Conservation (phyloP, 2,329 filamentous ascomycete species). For the Didymella lethalis region DNA sequence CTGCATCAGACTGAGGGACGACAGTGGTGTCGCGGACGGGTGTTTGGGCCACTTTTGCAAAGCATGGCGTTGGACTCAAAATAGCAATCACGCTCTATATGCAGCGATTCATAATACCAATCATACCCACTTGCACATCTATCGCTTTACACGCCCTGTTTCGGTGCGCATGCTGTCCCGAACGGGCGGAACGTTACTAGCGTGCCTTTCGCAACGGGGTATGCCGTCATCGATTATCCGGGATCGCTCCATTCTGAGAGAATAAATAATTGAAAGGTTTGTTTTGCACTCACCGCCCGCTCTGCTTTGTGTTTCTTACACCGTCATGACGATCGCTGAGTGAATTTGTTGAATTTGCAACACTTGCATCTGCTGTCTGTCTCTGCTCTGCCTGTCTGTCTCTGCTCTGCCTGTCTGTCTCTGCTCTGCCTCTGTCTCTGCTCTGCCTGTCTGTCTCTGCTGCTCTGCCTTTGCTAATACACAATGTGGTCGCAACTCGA, state of each 20-base stretch:
- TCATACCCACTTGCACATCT: not conserved
- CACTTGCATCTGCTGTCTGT: not conserved
- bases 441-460: no score
- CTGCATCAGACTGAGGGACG: slow-evolving; percentile 29
- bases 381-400: no score
- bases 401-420: no score
- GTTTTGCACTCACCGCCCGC: slow-evolving; percentile 4
- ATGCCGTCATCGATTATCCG: slow-evolving; percentile 25
- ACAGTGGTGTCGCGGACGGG: slow-evolving; percentile 23
- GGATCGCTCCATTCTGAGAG: slow-evolving; percentile 5
- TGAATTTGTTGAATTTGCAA: not conserved
- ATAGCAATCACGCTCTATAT: slow-evolving; percentile 23
- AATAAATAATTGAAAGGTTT: slow-evolving; percentile 5
- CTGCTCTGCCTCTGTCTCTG: no score
- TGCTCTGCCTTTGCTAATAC: no score
- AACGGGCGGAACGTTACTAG: slow-evolving; percentile 13
- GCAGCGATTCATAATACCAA: slow-evolving; percentile 20
- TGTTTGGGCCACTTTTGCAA: slow-evolving; percentile 29
- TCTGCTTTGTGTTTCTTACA: not conserved
- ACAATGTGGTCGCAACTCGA: slow-evolving; percentile 55
- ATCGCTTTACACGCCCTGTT: not conserved
- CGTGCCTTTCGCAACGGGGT: slow-evolving; percentile 15
- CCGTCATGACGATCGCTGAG: slow-evolving; percentile 16
- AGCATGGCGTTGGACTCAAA: slow-evolving; percentile 28
- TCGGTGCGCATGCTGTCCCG: slow-evolving; percentile 1